Evolutionary conservation across 805 yeast genomes (phyloP), one percentile per base, ranked within the genome.

Genomic region (Candida ortonii): DNA sequence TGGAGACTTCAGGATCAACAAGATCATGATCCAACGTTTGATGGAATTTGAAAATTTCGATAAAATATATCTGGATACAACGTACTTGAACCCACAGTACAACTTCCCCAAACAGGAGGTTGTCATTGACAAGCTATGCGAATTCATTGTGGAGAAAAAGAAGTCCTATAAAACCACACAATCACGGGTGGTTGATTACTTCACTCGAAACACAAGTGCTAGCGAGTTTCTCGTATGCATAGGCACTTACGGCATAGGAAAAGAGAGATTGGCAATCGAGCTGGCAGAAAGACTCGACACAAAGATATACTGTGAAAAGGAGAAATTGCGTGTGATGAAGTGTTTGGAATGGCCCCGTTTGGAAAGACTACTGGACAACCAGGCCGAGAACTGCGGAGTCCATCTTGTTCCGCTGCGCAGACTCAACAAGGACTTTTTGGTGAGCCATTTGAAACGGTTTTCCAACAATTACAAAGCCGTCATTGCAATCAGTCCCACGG

Each of bases 231-330:
- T 84, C 40, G 71, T 80, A 7, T 63, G 84, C 7, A 79, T 93
- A 11, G 97, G 97, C 0, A 80, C 96, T 0, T 93, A 93, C 57
- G 75, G 89, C 2, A 88, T 93, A 23, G 98, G 98, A 3, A 93
- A 93, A 54, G 98, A 93, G 55, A 74, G 81, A 38, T 56, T 93
- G 18, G 97, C 96, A 0, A 58, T 85, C 6, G 65, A 74, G 1
- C 62, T 84, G 9, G 84, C 86, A 47, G 61, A 71, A 31, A 52
- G 48, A 14, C 49, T 83, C 17, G 47, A 64, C 1, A 65, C 80
- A 17, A 80, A 76, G 39, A 74, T 84, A 2, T 78, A 65, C 41
- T 73, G 82, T 11, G 62, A 71, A 42, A 57, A 62, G 33, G 58
- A 65, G 28, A 71, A 78, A 48, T 65, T 73, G 15, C 60, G 58